Evolutionary conservation across 2,329 filamentous ascomycete genomes (phyloP), one percentile per base, ranked within the genome.

Genomic region (Pestalotiopsis sp.): DNA sequence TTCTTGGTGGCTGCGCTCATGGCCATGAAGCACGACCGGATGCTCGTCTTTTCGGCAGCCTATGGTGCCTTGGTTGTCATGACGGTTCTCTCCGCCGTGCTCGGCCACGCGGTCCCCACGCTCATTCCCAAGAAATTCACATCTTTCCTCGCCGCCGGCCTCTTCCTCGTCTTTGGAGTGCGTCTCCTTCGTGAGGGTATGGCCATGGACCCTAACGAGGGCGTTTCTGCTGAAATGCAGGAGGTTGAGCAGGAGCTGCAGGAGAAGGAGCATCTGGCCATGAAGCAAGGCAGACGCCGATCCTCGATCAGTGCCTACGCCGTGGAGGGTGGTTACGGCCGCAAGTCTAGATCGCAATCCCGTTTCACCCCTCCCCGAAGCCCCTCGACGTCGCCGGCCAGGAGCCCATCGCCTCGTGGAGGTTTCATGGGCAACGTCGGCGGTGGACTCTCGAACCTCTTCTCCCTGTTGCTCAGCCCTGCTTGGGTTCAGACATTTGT

Each of bases 401-500:
- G 91, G 73, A 87, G 87, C 67, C 85, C 82, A 17, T 90, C 83
- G 20, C 87, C 84, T 61, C 81, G 80, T 39, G 75, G 79, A 6
- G 76, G 79, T 23, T 57, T 78, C 27, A 67, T 76, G 4, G 73
- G 78, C 72, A 72, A 79, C 69, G 73, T 80, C 13, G 69, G 84
- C 61, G 74, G 83, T 75, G 76, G 96, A 1, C 83, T 98, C 27
- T 90, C 91, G 79, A 99, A 99, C 76, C 88, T 99, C 4, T 89
- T 94, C 71, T 94, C 93, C 12, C 85, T 99, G 6, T 87, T 99
- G 4, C 86, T 99, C 52, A 97, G 94, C 80, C 96, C 96, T 1
- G 96, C 95, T 0, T 99, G 96, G 96, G 96, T 99, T 14, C 95
- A 98, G 82, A 99, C 96, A 0, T 99, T 99, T 78, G 89, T 97